These are phyloP conservation scores for Hirsutella minnesotensis DNA, from an alignment of 2,329 filamentous ascomycete genomes.

Conservation along the genomic window DNA sequence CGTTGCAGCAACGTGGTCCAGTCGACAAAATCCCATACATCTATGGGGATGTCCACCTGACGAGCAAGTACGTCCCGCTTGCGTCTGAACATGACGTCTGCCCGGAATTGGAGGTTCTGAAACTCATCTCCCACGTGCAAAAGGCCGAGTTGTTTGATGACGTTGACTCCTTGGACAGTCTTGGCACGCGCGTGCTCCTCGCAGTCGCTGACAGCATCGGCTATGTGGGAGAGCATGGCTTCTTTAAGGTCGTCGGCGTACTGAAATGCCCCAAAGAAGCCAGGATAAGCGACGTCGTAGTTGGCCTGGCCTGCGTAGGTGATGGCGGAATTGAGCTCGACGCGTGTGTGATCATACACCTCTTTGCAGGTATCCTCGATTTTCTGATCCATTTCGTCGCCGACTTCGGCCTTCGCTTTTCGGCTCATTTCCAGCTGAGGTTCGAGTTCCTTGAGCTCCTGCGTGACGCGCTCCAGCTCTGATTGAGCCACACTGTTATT, in stretches of 20 bases:
- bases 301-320: constrained; percentile 62
- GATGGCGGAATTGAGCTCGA: constrained; percentile 65
- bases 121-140: constrained; percentile 83
- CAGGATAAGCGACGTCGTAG: constrained; percentile 76
- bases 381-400: constrained; percentile 66
- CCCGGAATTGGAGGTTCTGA: constrained; percentile 73
- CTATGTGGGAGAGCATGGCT: constrained; percentile 83
- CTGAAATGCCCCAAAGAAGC: constrained; percentile 72
- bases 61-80: constrained; percentile 71
- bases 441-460: constrained; percentile 71
- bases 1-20: constrained; percentile 68
- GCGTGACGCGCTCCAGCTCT: constrained; percentile 72
- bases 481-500: constrained; percentile 79
- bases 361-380: constrained; percentile 80
- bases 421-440: constrained; percentile 76
- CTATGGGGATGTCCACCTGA: constrained; percentile 77
- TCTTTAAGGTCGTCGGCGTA: constrained; percentile 89
- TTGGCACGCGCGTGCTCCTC: constrained; percentile 75
- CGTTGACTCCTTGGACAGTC: constrained; percentile 70
- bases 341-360: constrained; percentile 74
- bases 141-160: constrained; percentile 80
- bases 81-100: constrained; percentile 88
- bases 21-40: constrained; percentile 91
- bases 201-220: constrained; percentile 63
- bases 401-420: constrained; percentile 67